phyloP scores from a whole-genome alignment of 768 basidiomycete genomes.

The Amanita pseudoporphyria region DNA sequence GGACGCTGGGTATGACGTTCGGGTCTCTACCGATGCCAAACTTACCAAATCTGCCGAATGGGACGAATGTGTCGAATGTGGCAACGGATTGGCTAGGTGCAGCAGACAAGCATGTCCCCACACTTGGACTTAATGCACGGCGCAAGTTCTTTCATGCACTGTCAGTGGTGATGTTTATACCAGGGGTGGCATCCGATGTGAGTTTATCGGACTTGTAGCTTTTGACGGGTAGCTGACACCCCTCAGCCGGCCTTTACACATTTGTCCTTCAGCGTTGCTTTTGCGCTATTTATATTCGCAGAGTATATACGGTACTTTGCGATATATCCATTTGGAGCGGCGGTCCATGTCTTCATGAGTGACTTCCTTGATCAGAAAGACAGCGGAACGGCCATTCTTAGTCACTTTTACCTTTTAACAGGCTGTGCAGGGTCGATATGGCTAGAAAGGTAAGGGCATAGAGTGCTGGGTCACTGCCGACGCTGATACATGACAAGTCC shows the following conservation, averaged over 20 bases:
- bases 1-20: constrained; percentile 30
- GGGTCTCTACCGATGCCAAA: constrained; percentile 42
- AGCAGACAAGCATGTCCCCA: constrained; percentile 85
- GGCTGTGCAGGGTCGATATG: constrained; percentile 92
- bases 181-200: constrained; percentile 88
- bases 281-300: constrained; percentile 90
- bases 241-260: constrained; percentile 92
- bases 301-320: constrained; percentile 99
- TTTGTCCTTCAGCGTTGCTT: constrained; percentile 88
- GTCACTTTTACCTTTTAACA: constrained; percentile 94
- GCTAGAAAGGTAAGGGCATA: constrained; percentile 74
- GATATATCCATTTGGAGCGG: constrained; percentile 89
- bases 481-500: constrained; percentile 21
- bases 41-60: constrained; percentile 38
- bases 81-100: constrained; percentile 69
- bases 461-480: constrained; percentile 1
- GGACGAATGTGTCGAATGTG: constrained; percentile 37
- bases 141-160: constrained; percentile 96
- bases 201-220: constrained; percentile 23
- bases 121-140: constrained; percentile 81
- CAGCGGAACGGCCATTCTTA: constrained; percentile 89
- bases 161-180: constrained; percentile 94
- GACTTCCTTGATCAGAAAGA: constrained; percentile 97
- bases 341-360: constrained; percentile 92
- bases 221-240: constrained; percentile 10